A percentile compares a stretch with the other conserved stretches of the same genome.
These are phyloP conservation scores for Penicillium longicatenatum DNA, from an alignment of 495 filamentous ascomycete genomes.

Conservation along the genomic window DNA sequence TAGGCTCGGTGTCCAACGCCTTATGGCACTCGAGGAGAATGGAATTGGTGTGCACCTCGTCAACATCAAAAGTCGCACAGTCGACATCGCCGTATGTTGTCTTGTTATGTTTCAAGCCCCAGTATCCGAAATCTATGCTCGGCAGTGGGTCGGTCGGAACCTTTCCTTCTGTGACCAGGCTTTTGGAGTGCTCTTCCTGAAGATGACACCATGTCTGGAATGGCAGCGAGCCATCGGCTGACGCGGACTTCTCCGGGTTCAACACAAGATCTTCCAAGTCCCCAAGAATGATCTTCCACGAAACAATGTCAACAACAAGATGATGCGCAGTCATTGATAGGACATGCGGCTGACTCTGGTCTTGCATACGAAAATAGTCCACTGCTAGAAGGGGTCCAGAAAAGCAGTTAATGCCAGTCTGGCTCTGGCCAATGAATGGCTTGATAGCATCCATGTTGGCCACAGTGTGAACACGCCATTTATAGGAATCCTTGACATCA, in stretches of 20 bases:
- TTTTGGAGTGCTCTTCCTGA: constrained; percentile 44
- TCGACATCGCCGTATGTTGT: constrained; percentile 55
- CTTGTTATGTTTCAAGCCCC: constrained; percentile 49
- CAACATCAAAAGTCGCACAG: constrained; percentile 48
- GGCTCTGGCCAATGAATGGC: constrained; percentile 37
- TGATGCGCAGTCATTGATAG: constrained; percentile 71
- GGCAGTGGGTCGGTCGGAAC: constrained; percentile 30
- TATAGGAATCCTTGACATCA: constrained; percentile 42
- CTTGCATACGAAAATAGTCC: constrained; percentile 51
- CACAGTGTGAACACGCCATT: constrained; percentile 29
- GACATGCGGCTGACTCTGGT: constrained; percentile 39
- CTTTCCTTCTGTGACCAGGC: constrained; percentile 27
- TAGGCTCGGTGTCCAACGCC: constrained; percentile 50
- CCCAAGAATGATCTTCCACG: constrained; percentile 67
- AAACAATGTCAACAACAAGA: constrained; percentile 68
- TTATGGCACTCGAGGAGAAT: constrained; percentile 49
- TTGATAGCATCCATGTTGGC: constrained; percentile 30
- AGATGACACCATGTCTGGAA: constrained; percentile 64
- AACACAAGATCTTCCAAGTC: constrained; percentile 65
- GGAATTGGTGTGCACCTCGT: constrained; percentile 39
- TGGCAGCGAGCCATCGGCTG: constrained; percentile 49
- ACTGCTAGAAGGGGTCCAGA: constrained; percentile 46
- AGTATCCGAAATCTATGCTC: constrained; percentile 44
- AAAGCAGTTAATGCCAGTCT: constrained; percentile 45
- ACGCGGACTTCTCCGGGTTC: constrained; percentile 36